Conservation (phyloP, 495 filamentous ascomycete species). For the Neurospora sp. region DNA sequence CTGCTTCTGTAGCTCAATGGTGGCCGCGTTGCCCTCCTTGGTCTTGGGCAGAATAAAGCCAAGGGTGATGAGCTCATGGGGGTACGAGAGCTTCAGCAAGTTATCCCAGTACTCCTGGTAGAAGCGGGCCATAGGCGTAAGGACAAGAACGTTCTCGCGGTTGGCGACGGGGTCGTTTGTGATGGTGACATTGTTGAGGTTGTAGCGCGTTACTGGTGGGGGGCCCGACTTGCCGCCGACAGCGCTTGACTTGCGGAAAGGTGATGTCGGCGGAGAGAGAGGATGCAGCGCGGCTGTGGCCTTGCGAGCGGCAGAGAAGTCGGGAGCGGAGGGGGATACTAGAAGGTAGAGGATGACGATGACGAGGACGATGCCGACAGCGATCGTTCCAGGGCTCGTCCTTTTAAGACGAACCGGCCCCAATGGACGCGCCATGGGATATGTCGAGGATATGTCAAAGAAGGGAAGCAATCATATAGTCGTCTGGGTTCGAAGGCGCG, state of each 20-base stretch:
- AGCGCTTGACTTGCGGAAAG: slow-evolving; percentile 61
- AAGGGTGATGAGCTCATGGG: slow-evolving; percentile 85
- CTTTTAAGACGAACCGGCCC: slow-evolving; percentile 47
- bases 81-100: slow-evolving; percentile 71
- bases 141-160: slow-evolving; percentile 76
- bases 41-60: slow-evolving; percentile 96
- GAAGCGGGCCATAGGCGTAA: slow-evolving; percentile 87
- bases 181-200: slow-evolving; percentile 86
- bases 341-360: slow-evolving; percentile 46
- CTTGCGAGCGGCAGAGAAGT: slow-evolving; percentile 26
- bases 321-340: slow-evolving; percentile 33
- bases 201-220: slow-evolving; percentile 88
- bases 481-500: background rate
- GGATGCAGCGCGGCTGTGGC: slow-evolving; percentile 57
- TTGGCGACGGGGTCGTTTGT: slow-evolving; percentile 62
- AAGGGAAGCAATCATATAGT: slow-evolving; percentile 4
- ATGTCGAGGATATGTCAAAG: slow-evolving; percentile 7
- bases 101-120: slow-evolving; percentile 96
- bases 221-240: slow-evolving; percentile 48
- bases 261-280: slow-evolving; percentile 72
- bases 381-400: slow-evolving; percentile 41
- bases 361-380: slow-evolving; percentile 37
- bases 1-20: slow-evolving; percentile 68
- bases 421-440: slow-evolving; percentile 40
- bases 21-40: slow-evolving; percentile 75